These are phyloP conservation scores for Mortierella antarctica DNA, from an alignment of 192 early-diverging fungal genomes.

Conservation along the genomic window DNA sequence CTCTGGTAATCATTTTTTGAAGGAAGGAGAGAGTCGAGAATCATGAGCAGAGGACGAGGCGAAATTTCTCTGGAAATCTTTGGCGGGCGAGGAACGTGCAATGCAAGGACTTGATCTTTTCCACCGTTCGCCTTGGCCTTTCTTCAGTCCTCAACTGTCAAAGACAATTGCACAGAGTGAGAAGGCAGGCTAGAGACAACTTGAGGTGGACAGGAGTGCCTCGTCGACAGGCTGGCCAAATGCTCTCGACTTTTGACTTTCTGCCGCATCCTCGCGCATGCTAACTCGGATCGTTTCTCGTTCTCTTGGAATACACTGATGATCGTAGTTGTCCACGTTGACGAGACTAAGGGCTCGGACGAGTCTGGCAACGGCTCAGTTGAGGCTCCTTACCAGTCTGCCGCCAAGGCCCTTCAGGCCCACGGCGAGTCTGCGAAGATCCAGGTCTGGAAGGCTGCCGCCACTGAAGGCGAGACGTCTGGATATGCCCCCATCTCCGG, in stretches of 20 bases:
- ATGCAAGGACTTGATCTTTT: too few relatives aligned
- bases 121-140: too few relatives aligned
- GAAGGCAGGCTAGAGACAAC: background rate
- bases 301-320: background rate
- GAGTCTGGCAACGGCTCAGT: constrained; percentile 79
- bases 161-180: background rate
- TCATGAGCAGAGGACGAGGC: too few relatives aligned
- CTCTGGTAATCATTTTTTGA: constrained; percentile 25
- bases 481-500: constrained; percentile 81
- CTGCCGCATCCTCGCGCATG: background rate
- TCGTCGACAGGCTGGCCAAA: background rate
- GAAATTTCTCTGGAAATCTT: background rate
- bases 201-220: background rate
- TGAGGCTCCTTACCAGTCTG: constrained; percentile 81
- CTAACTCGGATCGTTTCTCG: background rate
- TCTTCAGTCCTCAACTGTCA: background rate
- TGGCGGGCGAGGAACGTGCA: background rate
- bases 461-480: constrained; percentile 63
- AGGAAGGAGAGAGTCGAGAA: background rate
- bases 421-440: constrained; percentile 67
- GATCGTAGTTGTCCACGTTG: constrained; percentile 68
- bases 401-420: constrained; percentile 75
- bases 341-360: constrained; percentile 88
- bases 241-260: background rate
- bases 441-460: constrained; percentile 72